These are phyloP conservation scores for Cephaloascus fragrans DNA, from an alignment of 805 yeast genomes.

Conservation along the genomic window DNA sequence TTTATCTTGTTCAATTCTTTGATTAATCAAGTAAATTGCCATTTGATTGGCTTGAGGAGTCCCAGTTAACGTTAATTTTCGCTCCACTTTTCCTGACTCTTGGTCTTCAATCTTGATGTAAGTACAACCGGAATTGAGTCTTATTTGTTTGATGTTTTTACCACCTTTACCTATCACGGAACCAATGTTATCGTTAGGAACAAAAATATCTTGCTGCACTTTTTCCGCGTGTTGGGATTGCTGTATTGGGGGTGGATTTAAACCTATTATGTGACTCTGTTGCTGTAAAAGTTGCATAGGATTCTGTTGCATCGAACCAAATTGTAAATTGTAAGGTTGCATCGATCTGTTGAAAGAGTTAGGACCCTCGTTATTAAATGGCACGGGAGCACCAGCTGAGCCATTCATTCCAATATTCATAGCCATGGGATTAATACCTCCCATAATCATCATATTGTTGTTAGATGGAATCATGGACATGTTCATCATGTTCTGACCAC, in stretches of 20 bases:
- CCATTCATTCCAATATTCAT: slow-evolving; percentile 9
- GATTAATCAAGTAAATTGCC: slow-evolving; percentile 64
- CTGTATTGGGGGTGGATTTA: slow-evolving; percentile 5
- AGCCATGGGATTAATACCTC: slow-evolving; percentile 9
- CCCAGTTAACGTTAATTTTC: slow-evolving; percentile 63
- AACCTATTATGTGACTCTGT: neutral
- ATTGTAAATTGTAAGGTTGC: slow-evolving; percentile 25
- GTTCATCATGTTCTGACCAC: slow-evolving; percentile 9
- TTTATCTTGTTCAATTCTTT: slow-evolving; percentile 60
- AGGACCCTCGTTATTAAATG: slow-evolving; percentile 7
- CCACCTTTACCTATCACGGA: slow-evolving; percentile 85
- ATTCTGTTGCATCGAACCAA: slow-evolving; percentile 1
- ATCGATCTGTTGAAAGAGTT: slow-evolving; percentile 5
- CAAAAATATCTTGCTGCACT: slow-evolving; percentile 59
- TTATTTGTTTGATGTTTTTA: slow-evolving; percentile 66
- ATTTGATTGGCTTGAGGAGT: slow-evolving; percentile 57
- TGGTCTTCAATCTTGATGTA: slow-evolving; percentile 61
- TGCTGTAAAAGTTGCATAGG: neutral
- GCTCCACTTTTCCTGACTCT: slow-evolving; percentile 43
- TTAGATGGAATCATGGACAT: slow-evolving; percentile 12
- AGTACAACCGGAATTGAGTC: slow-evolving; percentile 62
- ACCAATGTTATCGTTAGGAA: slow-evolving; percentile 74
- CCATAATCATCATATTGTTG: slow-evolving; percentile 12
- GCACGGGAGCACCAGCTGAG: neutral
- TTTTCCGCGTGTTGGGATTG: slow-evolving; percentile 26